Conservation (phyloP, 2,329 filamentous ascomycete genomes). For the Xylaria sp. region DNA sequence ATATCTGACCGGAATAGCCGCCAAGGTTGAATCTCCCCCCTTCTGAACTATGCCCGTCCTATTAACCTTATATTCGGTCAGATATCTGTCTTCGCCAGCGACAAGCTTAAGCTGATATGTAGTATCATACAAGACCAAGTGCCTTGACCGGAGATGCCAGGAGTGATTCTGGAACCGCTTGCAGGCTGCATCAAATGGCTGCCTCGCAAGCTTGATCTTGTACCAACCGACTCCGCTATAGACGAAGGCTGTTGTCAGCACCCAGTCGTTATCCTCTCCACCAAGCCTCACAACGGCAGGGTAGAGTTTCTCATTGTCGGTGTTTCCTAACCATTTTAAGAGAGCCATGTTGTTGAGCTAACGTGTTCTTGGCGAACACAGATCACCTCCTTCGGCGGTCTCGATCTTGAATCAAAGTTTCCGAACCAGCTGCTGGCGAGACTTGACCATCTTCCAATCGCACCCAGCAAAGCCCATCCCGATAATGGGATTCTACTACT, state of each 20-base stretch:
- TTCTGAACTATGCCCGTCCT: no score
- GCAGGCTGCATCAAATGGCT: slow-evolving; percentile 36
- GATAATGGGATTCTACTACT: slow-evolving; percentile 25
- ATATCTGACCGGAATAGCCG: slow-evolving; percentile 18
- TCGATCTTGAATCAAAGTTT: slow-evolving; percentile 22
- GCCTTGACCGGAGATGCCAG: slow-evolving; percentile 23
- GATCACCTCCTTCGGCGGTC: slow-evolving; percentile 31
- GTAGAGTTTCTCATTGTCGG: slow-evolving; percentile 32
- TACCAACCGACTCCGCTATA: neutral
- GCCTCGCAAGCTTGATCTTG: slow-evolving; percentile 18
- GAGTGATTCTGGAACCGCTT: slow-evolving; percentile 21
- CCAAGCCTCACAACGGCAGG: neutral
- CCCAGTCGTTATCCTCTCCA: slow-evolving; percentile 29
- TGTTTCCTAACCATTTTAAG: neutral
- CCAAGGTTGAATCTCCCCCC: slow-evolving; percentile 12
- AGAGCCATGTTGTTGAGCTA: neutral
- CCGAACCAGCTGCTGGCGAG: neutral
- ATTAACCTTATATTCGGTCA: neutral
- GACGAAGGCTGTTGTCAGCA: slow-evolving; percentile 33
- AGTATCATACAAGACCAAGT: neutral
- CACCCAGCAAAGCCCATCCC: slow-evolving; percentile 26
- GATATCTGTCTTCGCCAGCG: neutral
- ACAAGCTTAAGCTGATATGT: neutral
- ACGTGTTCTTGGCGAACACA: slow-evolving; percentile 4
- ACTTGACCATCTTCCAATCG: slow-evolving; percentile 29